A percentile compares a stretch with the other conserved stretches of the same genome.
phyloP scores from a whole-genome alignment of 345 rosid species.

The Citrus unshiu region DNA sequence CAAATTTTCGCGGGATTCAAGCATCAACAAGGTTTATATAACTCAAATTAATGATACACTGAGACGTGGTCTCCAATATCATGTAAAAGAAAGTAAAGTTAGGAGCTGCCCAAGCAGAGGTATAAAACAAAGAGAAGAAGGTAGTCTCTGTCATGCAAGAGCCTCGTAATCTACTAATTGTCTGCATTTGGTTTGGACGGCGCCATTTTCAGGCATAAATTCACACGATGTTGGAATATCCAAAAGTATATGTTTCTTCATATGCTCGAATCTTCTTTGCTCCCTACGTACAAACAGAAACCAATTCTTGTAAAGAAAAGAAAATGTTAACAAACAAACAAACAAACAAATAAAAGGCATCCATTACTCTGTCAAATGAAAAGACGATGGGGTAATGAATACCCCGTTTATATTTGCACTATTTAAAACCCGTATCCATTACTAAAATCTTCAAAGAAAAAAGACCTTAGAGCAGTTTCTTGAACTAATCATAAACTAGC shows the following conservation, averaged over 20 bases:
- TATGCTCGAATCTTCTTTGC: slow-evolving; percentile 17
- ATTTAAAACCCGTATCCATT: background rate
- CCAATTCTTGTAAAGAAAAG: background rate
- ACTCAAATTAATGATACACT: background rate
- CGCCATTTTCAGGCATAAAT: background rate
- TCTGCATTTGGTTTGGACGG: slow-evolving; percentile 13
- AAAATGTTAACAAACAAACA: background rate
- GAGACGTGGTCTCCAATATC: background rate
- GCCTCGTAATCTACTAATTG: slow-evolving; percentile 15
- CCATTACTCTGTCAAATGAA: background rate
- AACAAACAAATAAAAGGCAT: background rate
- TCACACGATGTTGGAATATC: slow-evolving; percentile 18
- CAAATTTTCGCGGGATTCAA: no score
- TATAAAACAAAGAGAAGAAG: no score
- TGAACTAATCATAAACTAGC: background rate
- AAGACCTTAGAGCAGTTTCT: background rate
- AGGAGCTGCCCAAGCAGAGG: no score
- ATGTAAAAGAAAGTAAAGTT: no score
- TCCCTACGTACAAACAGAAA: slow-evolving; percentile 4
- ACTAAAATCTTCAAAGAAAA: background rate
- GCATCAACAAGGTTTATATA: no score
- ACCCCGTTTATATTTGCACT: background rate
- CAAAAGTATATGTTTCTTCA: slow-evolving; percentile 17
- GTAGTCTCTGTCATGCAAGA: background rate
- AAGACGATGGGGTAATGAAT: slow-evolving; percentile 11